Evolutionary conservation across 148 eudicot species (phyloP).

Genomic region (Nepenthes mirabilis): DNA sequence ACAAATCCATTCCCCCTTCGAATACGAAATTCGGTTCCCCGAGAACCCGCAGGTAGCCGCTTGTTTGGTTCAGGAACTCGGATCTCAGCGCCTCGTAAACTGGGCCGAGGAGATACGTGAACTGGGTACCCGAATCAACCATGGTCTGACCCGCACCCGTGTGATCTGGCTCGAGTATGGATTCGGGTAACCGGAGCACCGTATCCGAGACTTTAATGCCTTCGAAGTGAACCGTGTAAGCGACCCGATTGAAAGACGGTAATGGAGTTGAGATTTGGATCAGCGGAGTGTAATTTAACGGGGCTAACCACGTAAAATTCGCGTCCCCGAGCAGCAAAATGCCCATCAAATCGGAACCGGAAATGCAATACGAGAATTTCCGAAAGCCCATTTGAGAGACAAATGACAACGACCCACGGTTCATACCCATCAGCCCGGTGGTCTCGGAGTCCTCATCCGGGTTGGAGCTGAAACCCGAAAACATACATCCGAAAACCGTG

Average conservation of each 20-base stretch:
- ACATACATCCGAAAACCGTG: constrained; percentile 44
- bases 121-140: constrained; percentile 64
- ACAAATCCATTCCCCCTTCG: constrained; percentile 33
- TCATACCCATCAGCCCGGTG: constrained; percentile 32
- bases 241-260: constrained; percentile 59
- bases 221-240: constrained; percentile 58
- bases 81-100: constrained; percentile 38
- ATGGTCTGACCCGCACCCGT: constrained; percentile 71
- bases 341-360: constrained; percentile 20
- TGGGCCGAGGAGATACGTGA: constrained; percentile 54
- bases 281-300: constrained; percentile 56
- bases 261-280: constrained; percentile 47
- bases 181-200: constrained; percentile 26
- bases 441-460: constrained; percentile 28
- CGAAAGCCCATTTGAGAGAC: constrained; percentile 21
- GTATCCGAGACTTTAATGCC: constrained; percentile 39
- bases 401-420: constrained; percentile 23
- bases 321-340: constrained; percentile 25
- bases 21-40: constrained; percentile 25
- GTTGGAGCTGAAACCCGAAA: constrained; percentile 22
- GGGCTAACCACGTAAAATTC: constrained; percentile 18
- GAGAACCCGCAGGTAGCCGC: constrained; percentile 13
- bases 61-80: constrained; percentile 38
- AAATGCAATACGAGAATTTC: constrained; percentile 30
- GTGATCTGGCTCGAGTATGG: constrained; percentile 53